A percentile compares a stretch with the other conserved stretches of the same genome.
Conservation (phyloP, 1,284 basidiomycete genomes). For the Ceratobasidium papillatum region DNA sequence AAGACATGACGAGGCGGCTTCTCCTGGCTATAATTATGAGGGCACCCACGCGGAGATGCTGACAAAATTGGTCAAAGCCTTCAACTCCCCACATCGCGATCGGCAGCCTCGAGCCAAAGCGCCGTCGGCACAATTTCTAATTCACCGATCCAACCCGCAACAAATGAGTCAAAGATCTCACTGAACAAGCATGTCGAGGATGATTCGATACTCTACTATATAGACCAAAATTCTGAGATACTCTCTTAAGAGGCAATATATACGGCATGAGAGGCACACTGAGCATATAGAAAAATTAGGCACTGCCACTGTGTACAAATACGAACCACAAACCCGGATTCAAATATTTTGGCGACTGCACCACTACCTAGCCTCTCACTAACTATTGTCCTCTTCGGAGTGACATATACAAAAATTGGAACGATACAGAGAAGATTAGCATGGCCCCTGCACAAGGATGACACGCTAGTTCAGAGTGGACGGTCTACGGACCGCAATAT, state of each 20-base stretch:
- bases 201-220: too few species aligned
- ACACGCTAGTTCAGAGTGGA: slow-evolving; percentile 41
- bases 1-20: too few species aligned
- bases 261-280: too few species aligned
- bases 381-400: slow-evolving; percentile 23
- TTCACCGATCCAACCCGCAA: background rate
- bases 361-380: background rate
- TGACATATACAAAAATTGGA: slow-evolving; percentile 40
- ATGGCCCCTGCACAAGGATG: slow-evolving; percentile 40
- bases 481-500: slow-evolving; percentile 41
- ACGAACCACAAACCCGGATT: slow-evolving; percentile 30
- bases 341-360: background rate
- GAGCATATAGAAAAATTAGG: too few species aligned
- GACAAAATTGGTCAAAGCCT: background rate
- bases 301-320: too few species aligned
- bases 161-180: too few species aligned
- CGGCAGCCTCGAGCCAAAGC: background rate
- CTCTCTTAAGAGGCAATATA: too few species aligned
- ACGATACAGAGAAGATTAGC: slow-evolving; percentile 41
- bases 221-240: too few species aligned
- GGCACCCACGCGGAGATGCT: background rate
- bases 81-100: background rate
- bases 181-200: too few species aligned
- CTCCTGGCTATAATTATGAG: too few species aligned
- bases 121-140: background rate